phyloP scores from a whole-genome alignment of 2,329 filamentous ascomycete genomes.

The Hymenoscyphus infarciens region DNA sequence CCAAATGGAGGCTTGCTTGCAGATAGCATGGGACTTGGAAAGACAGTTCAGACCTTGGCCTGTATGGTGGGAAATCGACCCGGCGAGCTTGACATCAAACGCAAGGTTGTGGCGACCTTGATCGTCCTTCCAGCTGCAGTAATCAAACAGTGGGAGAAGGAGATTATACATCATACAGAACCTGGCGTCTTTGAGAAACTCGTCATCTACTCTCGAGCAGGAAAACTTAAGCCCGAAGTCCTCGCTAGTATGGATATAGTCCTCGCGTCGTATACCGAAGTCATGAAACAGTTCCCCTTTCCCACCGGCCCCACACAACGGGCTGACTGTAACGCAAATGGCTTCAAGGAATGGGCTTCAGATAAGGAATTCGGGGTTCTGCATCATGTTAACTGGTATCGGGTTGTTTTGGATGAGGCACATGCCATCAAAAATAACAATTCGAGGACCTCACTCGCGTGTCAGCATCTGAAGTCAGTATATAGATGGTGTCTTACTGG shows the following conservation, averaged over 20 bases:
- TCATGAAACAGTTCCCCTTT: conserved; percentile 70
- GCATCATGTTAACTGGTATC: conserved; percentile 43
- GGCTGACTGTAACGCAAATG: conserved; percentile 31
- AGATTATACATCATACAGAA: conserved; percentile 28
- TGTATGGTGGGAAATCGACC: conserved; percentile 40
- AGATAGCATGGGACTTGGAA: conserved; percentile 63
- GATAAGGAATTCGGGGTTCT: conserved; percentile 37
- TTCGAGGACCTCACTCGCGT: conserved; percentile 42
- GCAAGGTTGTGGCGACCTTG: conserved; percentile 28
- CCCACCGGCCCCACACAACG: conserved; percentile 82
- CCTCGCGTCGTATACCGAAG: conserved; percentile 29
- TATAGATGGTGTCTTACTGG: conserved; percentile 36
- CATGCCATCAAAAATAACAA: conserved; percentile 52
- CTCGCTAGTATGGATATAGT: conserved; percentile 31
- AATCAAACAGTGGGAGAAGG: conserved; percentile 32
- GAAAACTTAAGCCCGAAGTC: conserved; percentile 9
- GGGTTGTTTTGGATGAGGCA: conserved; percentile 55
- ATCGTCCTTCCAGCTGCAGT: conserved; percentile 32
- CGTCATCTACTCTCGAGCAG: conserved; percentile 24
- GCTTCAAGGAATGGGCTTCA: conserved; percentile 35
- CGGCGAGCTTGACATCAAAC: conserved; percentile 35
- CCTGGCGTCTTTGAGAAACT: conserved; percentile 23
- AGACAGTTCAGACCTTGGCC: conserved; percentile 51
- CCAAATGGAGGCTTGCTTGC: conserved; percentile 55
- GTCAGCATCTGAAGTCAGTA: conserved; percentile 35